Percentiles rank a stretch among this genome's conserved stretches.
Conservation (phyloP, 345 rosid species). For the Moringa oleifera region DNA sequence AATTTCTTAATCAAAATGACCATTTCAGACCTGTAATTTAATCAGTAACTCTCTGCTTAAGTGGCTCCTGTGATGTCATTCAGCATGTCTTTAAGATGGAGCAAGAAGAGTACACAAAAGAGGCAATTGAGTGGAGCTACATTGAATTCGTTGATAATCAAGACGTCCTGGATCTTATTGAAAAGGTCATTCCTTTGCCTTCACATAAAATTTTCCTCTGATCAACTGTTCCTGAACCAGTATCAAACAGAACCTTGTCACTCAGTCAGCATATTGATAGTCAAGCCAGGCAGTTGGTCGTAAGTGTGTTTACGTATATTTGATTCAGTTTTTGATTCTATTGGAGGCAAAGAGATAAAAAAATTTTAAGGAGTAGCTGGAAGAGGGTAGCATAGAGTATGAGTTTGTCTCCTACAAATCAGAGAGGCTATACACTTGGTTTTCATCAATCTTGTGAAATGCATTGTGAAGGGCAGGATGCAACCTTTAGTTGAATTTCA, state of each 20-base stretch:
- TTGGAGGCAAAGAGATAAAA: not conserved
- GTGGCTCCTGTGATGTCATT: conserved; percentile 18
- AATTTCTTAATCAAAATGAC: conserved; percentile 15
- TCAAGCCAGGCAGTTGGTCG: not conserved
- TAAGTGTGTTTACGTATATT: not conserved
- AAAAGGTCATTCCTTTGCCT: conserved; percentile 48
- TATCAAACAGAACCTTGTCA: not conserved
- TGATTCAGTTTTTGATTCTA: not conserved
- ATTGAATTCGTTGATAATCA: conserved; percentile 96
- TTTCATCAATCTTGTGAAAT: not conserved
- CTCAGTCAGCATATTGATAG: not conserved
- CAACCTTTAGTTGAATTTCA: not conserved
- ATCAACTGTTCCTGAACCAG: not conserved
- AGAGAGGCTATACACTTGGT: not conserved
- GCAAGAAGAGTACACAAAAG: conserved; percentile 96
- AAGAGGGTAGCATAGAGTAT: not conserved
- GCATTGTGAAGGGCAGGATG: not conserved
- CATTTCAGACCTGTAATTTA: conserved; percentile 11
- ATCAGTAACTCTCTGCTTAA: conserved; percentile 6
- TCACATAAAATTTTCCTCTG: not conserved
- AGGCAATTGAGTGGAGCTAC: conserved; percentile 92
- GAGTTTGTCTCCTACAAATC: not conserved
- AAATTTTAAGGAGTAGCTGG: not conserved
- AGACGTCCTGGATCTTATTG: conserved; percentile 92
- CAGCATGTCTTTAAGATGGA: conserved; percentile 99